Percentiles rank a stretch among this genome's conserved stretches.
Conservation (phyloP, 2,329 filamentous ascomycete genomes). For the Lachnum nothofagi region DNA sequence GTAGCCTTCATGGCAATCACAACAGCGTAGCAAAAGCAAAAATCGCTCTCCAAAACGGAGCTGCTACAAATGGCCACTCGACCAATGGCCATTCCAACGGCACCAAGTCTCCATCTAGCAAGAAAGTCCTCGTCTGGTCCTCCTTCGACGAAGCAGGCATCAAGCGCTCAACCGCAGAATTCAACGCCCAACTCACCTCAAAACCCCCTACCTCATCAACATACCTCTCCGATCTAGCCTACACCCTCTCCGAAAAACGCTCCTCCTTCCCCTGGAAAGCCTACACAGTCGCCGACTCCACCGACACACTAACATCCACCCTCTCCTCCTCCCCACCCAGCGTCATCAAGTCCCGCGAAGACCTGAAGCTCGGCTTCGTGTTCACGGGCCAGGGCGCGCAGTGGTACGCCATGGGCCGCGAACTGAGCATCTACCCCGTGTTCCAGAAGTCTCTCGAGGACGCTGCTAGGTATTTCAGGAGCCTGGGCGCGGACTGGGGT, state of each 20-base stretch:
- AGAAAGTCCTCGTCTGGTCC: neutral
- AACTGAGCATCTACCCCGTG: conserved; percentile 30
- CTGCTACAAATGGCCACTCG: neutral
- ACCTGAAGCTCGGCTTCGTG: conserved; percentile 21
- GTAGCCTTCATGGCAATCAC: neutral
- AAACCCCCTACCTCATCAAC: neutral
- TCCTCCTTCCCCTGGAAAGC: neutral
- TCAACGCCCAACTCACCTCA: neutral
- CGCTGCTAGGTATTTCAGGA: conserved; percentile 31
- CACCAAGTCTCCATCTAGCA: neutral
- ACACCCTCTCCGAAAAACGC: neutral
- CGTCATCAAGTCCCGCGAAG: conserved; percentile 5
- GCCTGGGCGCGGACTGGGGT: conserved; percentile 31
- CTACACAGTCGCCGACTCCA: neutral
- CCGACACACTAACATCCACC: too few species aligned
- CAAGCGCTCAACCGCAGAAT: neutral
- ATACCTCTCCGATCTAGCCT: neutral
- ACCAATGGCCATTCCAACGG: neutral
- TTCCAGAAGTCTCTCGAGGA: conserved; percentile 33
- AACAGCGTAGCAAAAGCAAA: neutral
- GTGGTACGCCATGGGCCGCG: conserved; percentile 27
- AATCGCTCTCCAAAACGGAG: neutral
- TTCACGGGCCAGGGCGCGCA: conserved; percentile 29
- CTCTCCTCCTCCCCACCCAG: too few species aligned
- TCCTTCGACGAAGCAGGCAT: neutral